A percentile compares a stretch with the other conserved stretches of the same genome.
Conservation (phyloP, 306 rosid species). For the Astragalus glycyphyllos region DNA sequence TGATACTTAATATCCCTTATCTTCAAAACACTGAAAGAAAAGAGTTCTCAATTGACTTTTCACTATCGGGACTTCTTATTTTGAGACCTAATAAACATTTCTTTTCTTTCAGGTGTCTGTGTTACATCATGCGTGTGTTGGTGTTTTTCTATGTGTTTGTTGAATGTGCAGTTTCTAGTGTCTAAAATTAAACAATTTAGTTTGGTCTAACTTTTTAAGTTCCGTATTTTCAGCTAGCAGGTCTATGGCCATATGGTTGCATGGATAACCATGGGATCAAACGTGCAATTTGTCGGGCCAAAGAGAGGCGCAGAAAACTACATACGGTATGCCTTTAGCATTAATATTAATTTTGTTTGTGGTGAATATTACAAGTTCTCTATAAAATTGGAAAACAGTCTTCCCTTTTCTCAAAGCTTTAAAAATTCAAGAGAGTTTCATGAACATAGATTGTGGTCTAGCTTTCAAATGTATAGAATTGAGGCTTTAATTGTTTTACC, state of each 20-base stretch:
- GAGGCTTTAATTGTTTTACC: neutral
- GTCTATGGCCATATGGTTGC: constrained; percentile 87
- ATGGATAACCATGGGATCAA: constrained; percentile 98
- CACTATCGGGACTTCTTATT: neutral
- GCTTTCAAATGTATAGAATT: neutral
- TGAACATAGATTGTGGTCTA: constrained; percentile 1
- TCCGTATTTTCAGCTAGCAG: constrained; percentile 72
- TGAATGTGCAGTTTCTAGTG: constrained; percentile 25
- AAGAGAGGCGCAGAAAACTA: constrained; percentile 76
- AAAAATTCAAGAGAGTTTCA: constrained; percentile 8
- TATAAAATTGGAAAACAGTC: neutral
- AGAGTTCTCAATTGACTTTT: constrained; percentile 9
- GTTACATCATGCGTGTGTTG: neutral
- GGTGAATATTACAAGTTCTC: neutral
- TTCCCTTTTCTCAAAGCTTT: neutral
- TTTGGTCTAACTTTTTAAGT: constrained; percentile 28
- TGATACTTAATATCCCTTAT: constrained; percentile 9
- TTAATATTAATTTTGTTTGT: neutral
- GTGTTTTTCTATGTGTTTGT: neutral
- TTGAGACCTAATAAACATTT: neutral
- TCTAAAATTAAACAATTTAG: neutral
- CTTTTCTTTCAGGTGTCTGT: constrained; percentile 20
- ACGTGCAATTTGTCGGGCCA: constrained; percentile 83
- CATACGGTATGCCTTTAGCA: constrained; percentile 62
- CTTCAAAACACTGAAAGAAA: neutral